Evolutionary conservation across 2,329 filamentous ascomycete genomes (phyloP).

Genomic region (Beauveria asiatica): DNA sequence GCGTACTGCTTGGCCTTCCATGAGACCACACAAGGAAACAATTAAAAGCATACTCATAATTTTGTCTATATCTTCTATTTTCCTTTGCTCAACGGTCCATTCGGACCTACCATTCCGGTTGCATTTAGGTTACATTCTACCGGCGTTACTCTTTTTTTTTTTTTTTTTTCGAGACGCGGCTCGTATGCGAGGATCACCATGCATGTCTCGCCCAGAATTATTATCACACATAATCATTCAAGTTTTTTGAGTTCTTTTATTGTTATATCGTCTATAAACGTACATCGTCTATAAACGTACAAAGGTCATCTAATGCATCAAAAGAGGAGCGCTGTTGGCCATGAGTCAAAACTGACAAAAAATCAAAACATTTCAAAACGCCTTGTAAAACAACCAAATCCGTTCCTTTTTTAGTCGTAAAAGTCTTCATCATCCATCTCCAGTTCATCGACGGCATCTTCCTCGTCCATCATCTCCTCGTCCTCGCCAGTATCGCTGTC

Average conservation of each 20-base stretch:
- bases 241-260: background rate
- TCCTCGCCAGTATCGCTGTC: slow-evolving; percentile 56
- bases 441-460: slow-evolving; percentile 65
- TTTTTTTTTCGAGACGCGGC: background rate
- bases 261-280: background rate
- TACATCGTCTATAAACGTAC: background rate
- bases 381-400: background rate
- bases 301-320: slow-evolving; percentile 6
- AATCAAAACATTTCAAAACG: background rate
- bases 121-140: background rate
- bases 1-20: slow-evolving; percentile 22
- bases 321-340: background rate
- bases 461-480: slow-evolving; percentile 63
- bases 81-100: background rate
- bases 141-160: background rate
- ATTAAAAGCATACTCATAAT: background rate
- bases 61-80: no score
- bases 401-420: slow-evolving; percentile 26
- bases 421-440: slow-evolving; percentile 54
- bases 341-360: background rate
- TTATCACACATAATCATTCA: background rate
- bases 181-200: background rate
- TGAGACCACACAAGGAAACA: background rate
- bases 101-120: background rate
- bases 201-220: background rate